A percentile compares a stretch with the other conserved stretches of the same genome.
Evolutionary conservation across 2,329 filamentous ascomycete genomes (phyloP).

Genomic region (Didymella sp.): DNA sequence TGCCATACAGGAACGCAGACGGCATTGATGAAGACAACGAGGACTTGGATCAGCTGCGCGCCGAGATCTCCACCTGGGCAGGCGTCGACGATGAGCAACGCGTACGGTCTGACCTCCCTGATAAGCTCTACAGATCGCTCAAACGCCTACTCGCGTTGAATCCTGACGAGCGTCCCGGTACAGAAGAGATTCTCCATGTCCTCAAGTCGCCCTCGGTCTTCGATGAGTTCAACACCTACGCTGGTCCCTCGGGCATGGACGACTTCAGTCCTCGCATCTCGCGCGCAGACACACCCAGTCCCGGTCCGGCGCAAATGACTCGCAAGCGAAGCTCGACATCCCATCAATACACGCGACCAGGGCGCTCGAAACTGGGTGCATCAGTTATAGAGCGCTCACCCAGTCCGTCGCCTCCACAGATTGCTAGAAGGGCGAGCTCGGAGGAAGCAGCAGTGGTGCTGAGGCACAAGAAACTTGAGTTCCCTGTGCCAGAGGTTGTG

Average conservation of each 20-base stretch:
- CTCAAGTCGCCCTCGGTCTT: constrained; percentile 71
- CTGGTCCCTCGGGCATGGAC: constrained; percentile 41
- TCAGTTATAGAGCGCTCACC: constrained; percentile 45
- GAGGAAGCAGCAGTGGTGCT: constrained; percentile 42
- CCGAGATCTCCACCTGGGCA: constrained; percentile 85
- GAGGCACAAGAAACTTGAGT: constrained; percentile 39
- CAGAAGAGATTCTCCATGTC: constrained; percentile 80
- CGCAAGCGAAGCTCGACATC: constrained; percentile 33
- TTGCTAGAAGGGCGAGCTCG: constrained; percentile 28
- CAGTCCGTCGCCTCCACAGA: constrained; percentile 38
- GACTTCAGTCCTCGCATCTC: constrained; percentile 53
- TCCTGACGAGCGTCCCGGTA: constrained; percentile 78
- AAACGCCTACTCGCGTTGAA: constrained; percentile 80
- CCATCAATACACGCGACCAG: constrained; percentile 37
- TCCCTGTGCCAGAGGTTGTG: constrained; percentile 27
- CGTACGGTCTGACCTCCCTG: constrained; percentile 80
- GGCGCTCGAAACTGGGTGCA: constrained; percentile 45
- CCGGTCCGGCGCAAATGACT: constrained; percentile 33
- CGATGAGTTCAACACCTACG: constrained; percentile 55
- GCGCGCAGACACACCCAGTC: constrained; percentile 52
- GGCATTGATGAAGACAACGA: constrained; percentile 89
- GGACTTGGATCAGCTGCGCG: constrained; percentile 82
- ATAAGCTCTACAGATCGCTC: constrained; percentile 83
- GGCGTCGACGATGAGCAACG: constrained; percentile 82
- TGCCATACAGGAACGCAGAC: constrained; percentile 87